Evolutionary conservation across 2,329 filamentous ascomycete genomes (phyloP).

Genomic region (Celoporthe dispersa): DNA sequence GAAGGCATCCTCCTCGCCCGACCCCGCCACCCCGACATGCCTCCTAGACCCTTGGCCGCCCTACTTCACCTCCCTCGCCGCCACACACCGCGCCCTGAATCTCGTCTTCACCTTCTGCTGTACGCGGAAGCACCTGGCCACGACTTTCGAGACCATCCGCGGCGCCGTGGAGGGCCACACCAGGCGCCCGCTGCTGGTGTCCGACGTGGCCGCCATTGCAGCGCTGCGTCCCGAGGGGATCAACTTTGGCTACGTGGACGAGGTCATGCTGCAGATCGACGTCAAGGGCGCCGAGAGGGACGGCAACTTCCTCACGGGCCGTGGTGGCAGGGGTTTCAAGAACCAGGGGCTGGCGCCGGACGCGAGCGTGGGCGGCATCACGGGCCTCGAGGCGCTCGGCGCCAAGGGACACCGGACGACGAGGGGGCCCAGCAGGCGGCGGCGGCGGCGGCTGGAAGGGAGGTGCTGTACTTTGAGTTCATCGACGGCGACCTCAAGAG

Average conservation of each 20-base stretch:
- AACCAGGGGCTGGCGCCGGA: conserved; percentile 56
- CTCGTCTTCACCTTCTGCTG: conserved; percentile 94
- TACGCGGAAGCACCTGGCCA: conserved; percentile 88
- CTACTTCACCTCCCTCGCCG: conserved; percentile 72
- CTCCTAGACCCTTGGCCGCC: conserved; percentile 68
- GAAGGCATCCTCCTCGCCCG: conserved; percentile 23
- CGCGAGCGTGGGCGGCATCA: conserved; percentile 60
- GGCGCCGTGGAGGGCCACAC: conserved; percentile 83
- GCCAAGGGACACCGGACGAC: conserved; percentile 31
- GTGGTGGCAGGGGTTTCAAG: conserved; percentile 52
- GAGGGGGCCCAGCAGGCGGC: conserved; percentile 35
- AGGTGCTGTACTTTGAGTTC: conserved; percentile 90
- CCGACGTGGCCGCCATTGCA: conserved; percentile 83
- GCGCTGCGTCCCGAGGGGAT: conserved; percentile 77
- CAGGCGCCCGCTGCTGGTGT: conserved; percentile 68
- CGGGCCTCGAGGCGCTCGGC: conserved; percentile 51
- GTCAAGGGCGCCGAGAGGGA: conserved; percentile 70
- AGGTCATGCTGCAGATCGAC: conserved; percentile 80
- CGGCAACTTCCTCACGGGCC: conserved; percentile 63
- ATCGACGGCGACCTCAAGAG: conserved; percentile 88
- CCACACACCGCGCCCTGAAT: conserved; percentile 84
- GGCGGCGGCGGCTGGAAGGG: conserved; percentile 47
- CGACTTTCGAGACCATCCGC: conserved; percentile 88
- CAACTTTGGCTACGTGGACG: conserved; percentile 85
- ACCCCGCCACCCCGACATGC: conserved; percentile 37